Conservation (phyloP, 2,329 filamentous ascomycete genomes). For the Aspergillus nomiae region DNA sequence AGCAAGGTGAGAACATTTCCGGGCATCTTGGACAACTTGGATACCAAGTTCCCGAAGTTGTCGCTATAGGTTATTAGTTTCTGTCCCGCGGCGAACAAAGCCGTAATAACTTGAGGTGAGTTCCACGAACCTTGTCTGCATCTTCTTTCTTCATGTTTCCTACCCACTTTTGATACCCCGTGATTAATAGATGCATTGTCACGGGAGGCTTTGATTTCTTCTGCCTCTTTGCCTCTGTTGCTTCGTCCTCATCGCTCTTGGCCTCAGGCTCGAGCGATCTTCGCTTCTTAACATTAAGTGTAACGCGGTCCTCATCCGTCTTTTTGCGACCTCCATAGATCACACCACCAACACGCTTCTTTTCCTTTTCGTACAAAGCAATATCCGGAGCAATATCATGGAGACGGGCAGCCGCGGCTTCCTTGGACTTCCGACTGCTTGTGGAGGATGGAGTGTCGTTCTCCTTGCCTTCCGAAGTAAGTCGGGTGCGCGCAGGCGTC, state of each 20-base stretch:
- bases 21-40: slow-evolving; percentile 72
- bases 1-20: slow-evolving; percentile 79
- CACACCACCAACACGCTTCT: slow-evolving; percentile 73
- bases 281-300: slow-evolving; percentile 42
- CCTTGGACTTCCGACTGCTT: slow-evolving; percentile 83
- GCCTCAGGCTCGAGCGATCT: slow-evolving; percentile 50
- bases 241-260: slow-evolving; percentile 54
- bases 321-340: slow-evolving; percentile 59
- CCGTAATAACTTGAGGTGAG: neutral
- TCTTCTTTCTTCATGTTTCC: slow-evolving; percentile 73
- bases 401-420: slow-evolving; percentile 74
- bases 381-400: slow-evolving; percentile 82
- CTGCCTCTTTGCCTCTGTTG: slow-evolving; percentile 62
- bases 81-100: too few relatives aligned
- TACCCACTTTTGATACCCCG: slow-evolving; percentile 82
- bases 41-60: slow-evolving; percentile 84
- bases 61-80: slow-evolving; percentile 54
- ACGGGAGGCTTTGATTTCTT: slow-evolving; percentile 66
- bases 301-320: slow-evolving; percentile 43
- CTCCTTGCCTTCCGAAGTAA: slow-evolving; percentile 69
- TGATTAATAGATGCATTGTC: slow-evolving; percentile 75
- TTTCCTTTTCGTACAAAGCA: slow-evolving; percentile 88
- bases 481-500: slow-evolving; percentile 58
- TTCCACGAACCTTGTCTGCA: slow-evolving; percentile 69
- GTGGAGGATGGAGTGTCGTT: slow-evolving; percentile 79